Evolutionary conservation across 768 basidiomycete species (phyloP).

Genomic region (Pleurotus eryngii): DNA sequence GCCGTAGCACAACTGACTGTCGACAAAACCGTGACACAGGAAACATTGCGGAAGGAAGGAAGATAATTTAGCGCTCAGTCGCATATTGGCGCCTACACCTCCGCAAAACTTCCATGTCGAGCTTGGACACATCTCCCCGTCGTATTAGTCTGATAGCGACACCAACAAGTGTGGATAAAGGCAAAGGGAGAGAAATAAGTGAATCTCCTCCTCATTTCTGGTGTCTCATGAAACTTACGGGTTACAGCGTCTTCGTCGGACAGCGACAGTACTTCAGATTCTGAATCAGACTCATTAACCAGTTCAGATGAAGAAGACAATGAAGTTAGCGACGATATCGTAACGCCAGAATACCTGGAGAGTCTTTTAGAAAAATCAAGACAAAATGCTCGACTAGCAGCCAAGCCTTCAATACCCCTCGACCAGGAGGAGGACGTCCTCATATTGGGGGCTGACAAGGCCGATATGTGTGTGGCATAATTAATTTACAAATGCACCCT

Average conservation of each 20-base stretch:
- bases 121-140: neutral
- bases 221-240: neutral
- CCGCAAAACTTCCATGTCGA: neutral
- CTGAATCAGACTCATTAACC: constrained; percentile 22
- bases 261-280: constrained; percentile 28
- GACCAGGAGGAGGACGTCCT: constrained; percentile 53
- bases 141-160: no score
- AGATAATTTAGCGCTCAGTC: neutral
- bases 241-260: constrained; percentile 9
- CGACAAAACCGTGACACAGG: constrained; percentile 12
- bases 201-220: neutral
- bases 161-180: constrained; percentile 28
- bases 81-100: neutral
- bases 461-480: constrained; percentile 29
- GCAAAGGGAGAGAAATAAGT: constrained; percentile 44
- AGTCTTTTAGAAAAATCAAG: constrained; percentile 63
- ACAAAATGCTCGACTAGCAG: constrained; percentile 37
- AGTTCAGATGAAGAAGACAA: constrained; percentile 18
- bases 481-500: neutral
- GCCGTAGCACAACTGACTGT: constrained; percentile 8
- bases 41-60: constrained; percentile 9
- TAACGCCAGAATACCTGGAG: constrained; percentile 59
- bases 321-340: constrained; percentile 32
- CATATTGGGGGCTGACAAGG: constrained; percentile 34
- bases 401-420: constrained; percentile 21